Evolutionary conservation across 2,329 filamentous ascomycete species (phyloP), one percentile per base, ranked within the genome.

Genomic region (Emmonsiellopsis sp.): DNA sequence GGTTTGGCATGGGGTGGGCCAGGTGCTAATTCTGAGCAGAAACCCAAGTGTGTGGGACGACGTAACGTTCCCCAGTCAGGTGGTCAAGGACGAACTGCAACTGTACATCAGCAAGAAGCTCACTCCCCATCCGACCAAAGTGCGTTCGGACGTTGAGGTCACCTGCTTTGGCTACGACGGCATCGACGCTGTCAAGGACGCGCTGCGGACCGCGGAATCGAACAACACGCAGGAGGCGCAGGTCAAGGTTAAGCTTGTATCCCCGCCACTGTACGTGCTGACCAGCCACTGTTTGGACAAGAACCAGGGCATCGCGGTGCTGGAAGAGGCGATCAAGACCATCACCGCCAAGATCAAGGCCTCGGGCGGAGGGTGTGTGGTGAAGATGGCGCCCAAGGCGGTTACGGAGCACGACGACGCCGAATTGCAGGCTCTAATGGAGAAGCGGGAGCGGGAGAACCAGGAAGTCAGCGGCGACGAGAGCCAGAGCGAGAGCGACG

Each of bases 381-480:
- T 96, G 63, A 95, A 94, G 83, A 98, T 98, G 93, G 91, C 93
- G 65, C 93, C 93, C 62, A 97, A 97, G 84, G 93, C 94, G 4
- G 93, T 98, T 57, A 98, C 93, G 1, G 94, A 97, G 80, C 94
- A 90, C 71, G 94, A 98, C 65, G 93, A 98, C 67, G 93, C 92
- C 31, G 91, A 96, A 74, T 79, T 98, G 60, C 90, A 96, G 72
- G 93, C 92, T 51, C 81, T 98, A 60, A 98, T 98, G 93, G 93
- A 97, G 80, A 96, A 97, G 85, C 85, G 88, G 61, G 93, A 95
- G 78, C 86, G 89, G 61, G 92, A 97, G 81, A 98, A 98, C 74
- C 88, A 89, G 69, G 89, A 98, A 72, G 89, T 98, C 67, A 95
- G 90, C 71, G 93, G 93, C 66, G 94, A 98, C 70, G 93, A 98